These are phyloP conservation scores for Medicago ruthenica DNA, from an alignment of 306 rosid genomes.

Conservation along the genomic window DNA sequence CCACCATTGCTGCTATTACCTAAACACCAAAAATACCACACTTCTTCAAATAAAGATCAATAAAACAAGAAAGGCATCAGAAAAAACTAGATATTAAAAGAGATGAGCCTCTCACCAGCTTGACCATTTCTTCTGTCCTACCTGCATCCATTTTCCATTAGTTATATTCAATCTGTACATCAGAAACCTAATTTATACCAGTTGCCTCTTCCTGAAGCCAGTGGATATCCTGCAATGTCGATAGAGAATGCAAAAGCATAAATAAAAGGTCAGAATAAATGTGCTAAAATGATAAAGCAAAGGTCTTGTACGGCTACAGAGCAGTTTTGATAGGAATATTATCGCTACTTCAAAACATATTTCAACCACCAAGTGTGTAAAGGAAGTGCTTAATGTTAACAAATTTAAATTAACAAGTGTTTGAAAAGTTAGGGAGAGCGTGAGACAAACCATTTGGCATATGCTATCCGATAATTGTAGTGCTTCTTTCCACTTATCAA, in stretches of 20 bases:
- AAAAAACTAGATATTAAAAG: slow-evolving; percentile 22
- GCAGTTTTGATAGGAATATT: slow-evolving; percentile 23
- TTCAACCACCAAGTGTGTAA: slow-evolving; percentile 6
- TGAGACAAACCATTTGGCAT: slow-evolving; percentile 81
- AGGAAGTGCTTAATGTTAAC: slow-evolving; percentile 4
- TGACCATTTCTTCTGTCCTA: slow-evolving; percentile 37
- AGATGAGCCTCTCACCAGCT: slow-evolving; percentile 35
- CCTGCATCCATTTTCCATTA: slow-evolving; percentile 27
- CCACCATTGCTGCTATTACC: slow-evolving; percentile 9
- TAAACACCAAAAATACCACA: slow-evolving; percentile 36
- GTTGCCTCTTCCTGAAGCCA: slow-evolving; percentile 51
- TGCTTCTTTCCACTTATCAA: slow-evolving; percentile 81
- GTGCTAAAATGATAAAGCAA: slow-evolving; percentile 35
- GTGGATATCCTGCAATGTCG: slow-evolving; percentile 44
- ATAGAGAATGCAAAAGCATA: slow-evolving; percentile 13
- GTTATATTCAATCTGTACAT: slow-evolving; percentile 31
- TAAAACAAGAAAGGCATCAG: slow-evolving; percentile 30
- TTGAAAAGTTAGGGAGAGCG: slow-evolving; percentile 36
- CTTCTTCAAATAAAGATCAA: slow-evolving; percentile 24
- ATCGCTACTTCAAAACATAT: slow-evolving; percentile 7
- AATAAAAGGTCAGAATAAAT: slow-evolving; percentile 28
- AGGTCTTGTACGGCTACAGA: slow-evolving; percentile 20
- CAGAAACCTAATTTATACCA: slow-evolving; percentile 28
- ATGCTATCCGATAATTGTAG: slow-evolving; percentile 71
- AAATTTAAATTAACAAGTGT: slow-evolving; percentile 11